phyloP scores from a whole-genome alignment of 2,329 filamentous ascomycete species.

The Verticillium longisporum region DNA sequence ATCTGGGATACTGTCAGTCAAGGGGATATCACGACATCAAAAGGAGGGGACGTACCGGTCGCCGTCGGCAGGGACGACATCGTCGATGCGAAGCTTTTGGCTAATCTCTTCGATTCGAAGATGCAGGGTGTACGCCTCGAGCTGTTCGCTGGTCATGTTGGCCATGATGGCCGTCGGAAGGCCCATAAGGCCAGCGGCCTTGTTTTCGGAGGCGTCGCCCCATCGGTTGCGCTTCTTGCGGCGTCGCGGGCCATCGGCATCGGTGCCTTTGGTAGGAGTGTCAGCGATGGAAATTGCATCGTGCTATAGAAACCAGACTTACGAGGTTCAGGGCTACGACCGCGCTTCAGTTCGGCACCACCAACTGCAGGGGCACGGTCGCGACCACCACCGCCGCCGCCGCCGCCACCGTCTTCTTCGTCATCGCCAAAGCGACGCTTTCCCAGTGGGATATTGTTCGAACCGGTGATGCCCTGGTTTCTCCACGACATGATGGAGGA shows the following conservation, averaged over 20 bases:
- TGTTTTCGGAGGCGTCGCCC: constrained; percentile 97
- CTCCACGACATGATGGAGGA: constrained; percentile 54
- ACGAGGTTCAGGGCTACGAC: constrained; percentile 84
- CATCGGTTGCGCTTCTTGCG: constrained; percentile 99
- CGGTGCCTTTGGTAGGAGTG: constrained; percentile 34
- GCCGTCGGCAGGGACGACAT: constrained; percentile 94
- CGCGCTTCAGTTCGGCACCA: constrained; percentile 63
- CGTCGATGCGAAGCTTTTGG: constrained; percentile 97
- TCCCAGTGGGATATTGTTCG: constrained; percentile 94
- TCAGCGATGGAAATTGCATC: neutral
- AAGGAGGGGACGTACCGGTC: constrained; percentile 68
- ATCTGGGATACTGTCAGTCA: constrained; percentile 47
- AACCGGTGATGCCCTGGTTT: constrained; percentile 84
- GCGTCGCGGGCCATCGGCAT: constrained; percentile 70
- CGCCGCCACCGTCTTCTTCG: constrained; percentile 40
- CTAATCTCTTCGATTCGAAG: constrained; percentile 98
- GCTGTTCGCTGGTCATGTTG: constrained; percentile 97
- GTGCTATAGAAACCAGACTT: constrained; percentile 22
- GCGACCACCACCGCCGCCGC: constrained; percentile 19
- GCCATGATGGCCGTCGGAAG: constrained; percentile 93
- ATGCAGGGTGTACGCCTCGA: constrained; percentile 94
- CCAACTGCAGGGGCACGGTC: constrained; percentile 26
- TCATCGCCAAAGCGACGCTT: constrained; percentile 74
- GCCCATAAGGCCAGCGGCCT: constrained; percentile 96
- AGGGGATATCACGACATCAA: neutral